Percentiles rank a stretch among this genome's conserved stretches.
These are phyloP conservation scores for Wolfiporia cocos DNA, from an alignment of 1,284 basidiomycete genomes.

Conservation along the genomic window DNA sequence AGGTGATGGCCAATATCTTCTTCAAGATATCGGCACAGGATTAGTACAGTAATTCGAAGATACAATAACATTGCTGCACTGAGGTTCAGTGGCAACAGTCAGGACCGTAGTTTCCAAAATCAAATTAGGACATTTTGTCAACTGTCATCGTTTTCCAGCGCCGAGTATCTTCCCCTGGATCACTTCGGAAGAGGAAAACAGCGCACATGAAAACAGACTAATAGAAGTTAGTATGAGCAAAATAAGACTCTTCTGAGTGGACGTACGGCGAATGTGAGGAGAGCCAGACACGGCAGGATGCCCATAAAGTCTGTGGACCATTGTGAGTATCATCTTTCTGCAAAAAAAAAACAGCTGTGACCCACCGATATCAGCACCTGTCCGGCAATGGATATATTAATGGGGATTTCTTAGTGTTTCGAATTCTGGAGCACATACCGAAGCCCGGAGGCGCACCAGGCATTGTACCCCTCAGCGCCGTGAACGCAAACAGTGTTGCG, in stretches of 20 bases:
- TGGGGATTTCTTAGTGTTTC: too few relatives aligned
- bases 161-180: constrained; percentile 14
- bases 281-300: constrained; percentile 18
- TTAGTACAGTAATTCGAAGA: too few relatives aligned
- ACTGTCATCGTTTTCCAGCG: constrained; percentile 8
- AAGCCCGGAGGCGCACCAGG: constrained; percentile 19
- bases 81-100: too few relatives aligned
- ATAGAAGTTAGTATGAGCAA: neutral
- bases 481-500: constrained; percentile 21
- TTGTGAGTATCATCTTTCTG: too few relatives aligned
- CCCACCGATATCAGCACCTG: neutral
- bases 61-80: too few relatives aligned
- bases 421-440: too few relatives aligned
- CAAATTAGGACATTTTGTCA: too few relatives aligned
- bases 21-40: too few relatives aligned
- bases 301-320: constrained; percentile 15
- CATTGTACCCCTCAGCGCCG: constrained; percentile 17
- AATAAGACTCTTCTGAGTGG: neutral
- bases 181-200: constrained; percentile 14
- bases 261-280: constrained; percentile 18
- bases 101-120: too few relatives aligned
- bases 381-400: too few relatives aligned
- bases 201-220: constrained; percentile 19
- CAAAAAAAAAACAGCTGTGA: too few relatives aligned
- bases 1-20: too few relatives aligned